phyloP scores from a whole-genome alignment of 1,284 basidiomycete genomes.

The Moniliophthora roreri region DNA sequence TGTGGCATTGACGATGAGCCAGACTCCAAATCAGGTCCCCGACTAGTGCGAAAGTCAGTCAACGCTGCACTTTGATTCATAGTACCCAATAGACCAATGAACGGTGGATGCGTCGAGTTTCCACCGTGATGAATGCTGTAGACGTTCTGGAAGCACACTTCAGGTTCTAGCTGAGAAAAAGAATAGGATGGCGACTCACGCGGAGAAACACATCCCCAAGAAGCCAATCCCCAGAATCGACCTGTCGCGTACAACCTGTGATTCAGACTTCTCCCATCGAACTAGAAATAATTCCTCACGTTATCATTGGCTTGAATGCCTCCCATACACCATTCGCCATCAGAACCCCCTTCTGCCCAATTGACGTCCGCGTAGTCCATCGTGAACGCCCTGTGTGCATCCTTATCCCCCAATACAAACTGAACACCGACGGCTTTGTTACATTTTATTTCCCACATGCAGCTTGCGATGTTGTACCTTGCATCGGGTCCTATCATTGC shows the following conservation, averaged over 20 bases:
- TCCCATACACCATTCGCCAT: constrained; percentile 54
- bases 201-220: constrained; percentile 58
- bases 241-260: constrained; percentile 27
- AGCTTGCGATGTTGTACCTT: constrained; percentile 35
- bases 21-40: constrained; percentile 43
- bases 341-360: constrained; percentile 41
- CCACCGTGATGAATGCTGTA: constrained; percentile 49
- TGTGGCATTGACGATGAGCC: constrained; percentile 21
- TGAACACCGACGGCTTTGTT: constrained; percentile 45
- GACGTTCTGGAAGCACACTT: constrained; percentile 41
- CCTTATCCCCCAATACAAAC: constrained; percentile 44
- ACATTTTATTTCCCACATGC: constrained; percentile 53
- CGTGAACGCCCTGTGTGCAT: constrained; percentile 36
- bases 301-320: constrained; percentile 57
- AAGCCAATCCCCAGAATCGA: constrained; percentile 64
- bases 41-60: constrained; percentile 37
- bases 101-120: constrained; percentile 40
- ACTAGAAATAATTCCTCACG: constrained; percentile 27
- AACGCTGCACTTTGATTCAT: constrained; percentile 42
- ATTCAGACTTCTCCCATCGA: neutral
- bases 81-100: constrained; percentile 46
- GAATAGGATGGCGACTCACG: constrained; percentile 29
- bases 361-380: constrained; percentile 54
- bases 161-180: neutral
- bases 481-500: constrained; percentile 38